phyloP scores from a whole-genome alignment of 2,329 filamentous ascomycete species.

The Apiospora malaysiana region DNA sequence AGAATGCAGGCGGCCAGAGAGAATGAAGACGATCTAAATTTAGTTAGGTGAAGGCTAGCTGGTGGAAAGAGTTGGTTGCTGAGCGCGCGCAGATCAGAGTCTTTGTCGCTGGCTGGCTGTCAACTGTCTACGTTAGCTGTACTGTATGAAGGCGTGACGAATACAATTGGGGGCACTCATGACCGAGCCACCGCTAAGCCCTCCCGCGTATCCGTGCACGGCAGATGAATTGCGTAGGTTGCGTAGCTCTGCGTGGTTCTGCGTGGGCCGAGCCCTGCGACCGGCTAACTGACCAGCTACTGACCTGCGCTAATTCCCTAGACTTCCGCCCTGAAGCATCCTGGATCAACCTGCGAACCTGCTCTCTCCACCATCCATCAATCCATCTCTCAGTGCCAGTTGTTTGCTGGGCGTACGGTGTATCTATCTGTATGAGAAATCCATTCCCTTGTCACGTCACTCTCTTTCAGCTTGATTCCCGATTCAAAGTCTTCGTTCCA shows the following conservation, averaged over 20 bases:
- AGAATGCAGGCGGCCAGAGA: not conserved
- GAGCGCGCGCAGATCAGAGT: too few species aligned
- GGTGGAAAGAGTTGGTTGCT: not conserved
- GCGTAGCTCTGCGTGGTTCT: not conserved
- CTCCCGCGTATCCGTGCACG: constrained; percentile 14
- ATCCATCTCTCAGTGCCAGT: not conserved
- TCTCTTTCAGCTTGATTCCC: not conserved
- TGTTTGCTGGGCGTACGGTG: not conserved
- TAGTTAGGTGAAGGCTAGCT: not conserved
- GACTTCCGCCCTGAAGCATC: not conserved
- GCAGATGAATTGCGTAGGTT: not conserved
- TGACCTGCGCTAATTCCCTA: not conserved
- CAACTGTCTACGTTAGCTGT: too few species aligned
- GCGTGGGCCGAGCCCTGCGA: not conserved
- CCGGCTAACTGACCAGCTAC: not conserved
- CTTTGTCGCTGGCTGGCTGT: not conserved
- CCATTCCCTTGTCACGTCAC: constrained; percentile 13
- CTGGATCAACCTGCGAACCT: not conserved
- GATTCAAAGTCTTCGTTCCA: not conserved
- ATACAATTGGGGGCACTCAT: not conserved
- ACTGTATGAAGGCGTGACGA: not conserved
- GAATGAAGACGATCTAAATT: not conserved
- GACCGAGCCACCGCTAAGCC: constrained; percentile 10
- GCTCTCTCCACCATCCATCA: too few species aligned
- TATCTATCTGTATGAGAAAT: not conserved